Base-by-base conservation (phyloP, 768 basidiomycete genomes). In the Leccinum longicurvipes region DNA sequence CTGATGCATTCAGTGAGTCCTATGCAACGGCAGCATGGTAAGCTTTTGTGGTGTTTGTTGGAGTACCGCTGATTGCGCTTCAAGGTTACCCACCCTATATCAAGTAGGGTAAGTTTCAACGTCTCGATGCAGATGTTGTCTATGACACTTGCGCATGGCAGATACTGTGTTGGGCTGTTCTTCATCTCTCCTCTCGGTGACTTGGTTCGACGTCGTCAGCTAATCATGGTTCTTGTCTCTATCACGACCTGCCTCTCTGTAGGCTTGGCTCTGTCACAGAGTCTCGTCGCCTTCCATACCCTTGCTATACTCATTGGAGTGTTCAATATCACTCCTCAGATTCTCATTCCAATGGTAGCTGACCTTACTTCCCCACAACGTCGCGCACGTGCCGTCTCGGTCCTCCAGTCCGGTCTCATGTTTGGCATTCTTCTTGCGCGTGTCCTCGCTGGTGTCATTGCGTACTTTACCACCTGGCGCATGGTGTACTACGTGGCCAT, bases 41-140 rank as follows among this genome's bases (percentile, higher is more conserved):
- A 7, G 70, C 39, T 34, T 9, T 2, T 11, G 6, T 3, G 19
- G 3, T 3, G 1, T 47, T 44, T 2, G 2, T 39, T 27, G 6
- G 7, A 2, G 17, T 41, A 15, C 9, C 19, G 11, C 57, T 63
- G 12, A 69, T n/a, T 5, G 31, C 10, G 14, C 17, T 42, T 42
- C 58, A 85, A n/a, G 81, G 57, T 81, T 87, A 42, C 85, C 86
- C 1, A 84, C 86, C 1, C 75, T 88, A 23, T 72, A 85, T 27
- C 86, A 88, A 67, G 84, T 80, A 14, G 87, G 87, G 85, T 86
- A 65, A 47, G 73, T 63, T 6, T 28, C 3, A 3, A 19, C 8
- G 2, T 19, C 17, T 34, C 29, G 29, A 46, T 17, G 25, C 8
- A 28, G 19, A 10, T 17, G 3, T 8, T 19, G 29, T 19, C 50